Percentiles rank a stretch among this genome's conserved stretches.
Conservation (phyloP, 169 alveolate genomes). For the Plasmodium inui region DNA sequence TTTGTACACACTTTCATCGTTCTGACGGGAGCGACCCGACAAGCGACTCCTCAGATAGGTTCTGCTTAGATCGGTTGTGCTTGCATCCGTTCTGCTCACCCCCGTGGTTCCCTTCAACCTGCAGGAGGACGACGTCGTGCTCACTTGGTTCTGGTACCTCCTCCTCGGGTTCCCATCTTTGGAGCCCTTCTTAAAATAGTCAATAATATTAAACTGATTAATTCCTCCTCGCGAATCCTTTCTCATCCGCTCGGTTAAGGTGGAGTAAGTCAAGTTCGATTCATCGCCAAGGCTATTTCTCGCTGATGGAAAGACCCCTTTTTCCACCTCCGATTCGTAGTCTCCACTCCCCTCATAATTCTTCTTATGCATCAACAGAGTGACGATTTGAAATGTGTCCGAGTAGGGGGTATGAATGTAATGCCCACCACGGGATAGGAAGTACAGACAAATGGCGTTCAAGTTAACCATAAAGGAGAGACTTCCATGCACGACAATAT, state of each 20-base stretch:
- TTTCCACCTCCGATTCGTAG: neutral
- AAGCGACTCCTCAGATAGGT: neutral
- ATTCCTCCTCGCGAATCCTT: neutral
- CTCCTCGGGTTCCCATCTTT: neutral
- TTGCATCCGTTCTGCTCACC: neutral
- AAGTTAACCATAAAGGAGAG: constrained; percentile 89
- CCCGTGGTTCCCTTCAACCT: neutral
- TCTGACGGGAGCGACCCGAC: neutral
- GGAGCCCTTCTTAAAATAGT: constrained; percentile 11
- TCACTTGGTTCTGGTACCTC: neutral
- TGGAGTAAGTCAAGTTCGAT: neutral
- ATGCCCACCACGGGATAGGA: constrained; percentile 84
- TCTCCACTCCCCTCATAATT: neutral
- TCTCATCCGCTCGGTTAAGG: neutral
- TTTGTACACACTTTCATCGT: constrained; percentile 16
- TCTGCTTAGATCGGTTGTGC: neutral
- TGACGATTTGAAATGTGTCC: constrained; percentile 87
- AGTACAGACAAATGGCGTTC: constrained; percentile 85
- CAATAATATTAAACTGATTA: neutral
- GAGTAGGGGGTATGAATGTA: constrained; percentile 86
- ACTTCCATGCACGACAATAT: constrained; percentile 89
- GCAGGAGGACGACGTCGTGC: neutral
- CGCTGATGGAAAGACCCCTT: neutral
- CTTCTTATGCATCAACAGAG: constrained; percentile 72
- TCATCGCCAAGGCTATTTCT: neutral